Evolutionary conservation across 2,329 filamentous ascomycete genomes (phyloP), one percentile per base, ranked within the genome.

Genomic region (Trichoderma sp.): DNA sequence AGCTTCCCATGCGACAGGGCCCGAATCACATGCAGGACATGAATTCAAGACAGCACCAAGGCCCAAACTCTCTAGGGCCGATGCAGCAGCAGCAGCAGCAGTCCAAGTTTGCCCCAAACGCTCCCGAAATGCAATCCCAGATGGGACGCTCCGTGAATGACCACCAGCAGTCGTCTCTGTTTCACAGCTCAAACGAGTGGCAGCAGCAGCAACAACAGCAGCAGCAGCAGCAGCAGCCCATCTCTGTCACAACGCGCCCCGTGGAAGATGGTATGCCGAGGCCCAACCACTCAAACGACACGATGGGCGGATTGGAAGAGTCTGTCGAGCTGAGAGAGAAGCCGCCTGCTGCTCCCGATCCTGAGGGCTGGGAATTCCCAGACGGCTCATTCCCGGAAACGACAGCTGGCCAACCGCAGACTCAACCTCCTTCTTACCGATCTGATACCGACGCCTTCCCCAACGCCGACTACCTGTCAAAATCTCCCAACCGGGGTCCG

Each of bases 301-400:
- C 75, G 15, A 67, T 79, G 28, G 74, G 73, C 21, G 76, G 74
- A 17, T 69, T 75, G 48, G 79, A 81, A 44, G 76, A 78, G n/a
- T 64, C 74, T 21, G 79, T 79, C 51, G 79, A 81, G 44, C 70
- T 78, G 17, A 72, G 78, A 26, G 81, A 86, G 61, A 84, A 88
- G 72, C 76, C 71, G 67, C 67, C 76, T 26, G 71, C 73, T 1
- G 72, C 76, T 7, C 78, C 82, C 4, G 88, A 90, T 66, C 74
- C 83, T 0, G 93, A 97, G 72, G 91, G 86, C 9, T 99, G 95
- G 95, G 93, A 96, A 72, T 99, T 99, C 70, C 92, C 94, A 62
- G 93, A 97, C 66, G 83, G 87, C 9, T 81, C 83, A n/a, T 86
- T 88, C 60, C 78, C 85, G 0, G 89, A 91, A 47, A 78, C 85